Evolutionary conservation across 2,329 filamentous ascomycete species (phyloP).

Genomic region (Fusarium pseudocircinatum): DNA sequence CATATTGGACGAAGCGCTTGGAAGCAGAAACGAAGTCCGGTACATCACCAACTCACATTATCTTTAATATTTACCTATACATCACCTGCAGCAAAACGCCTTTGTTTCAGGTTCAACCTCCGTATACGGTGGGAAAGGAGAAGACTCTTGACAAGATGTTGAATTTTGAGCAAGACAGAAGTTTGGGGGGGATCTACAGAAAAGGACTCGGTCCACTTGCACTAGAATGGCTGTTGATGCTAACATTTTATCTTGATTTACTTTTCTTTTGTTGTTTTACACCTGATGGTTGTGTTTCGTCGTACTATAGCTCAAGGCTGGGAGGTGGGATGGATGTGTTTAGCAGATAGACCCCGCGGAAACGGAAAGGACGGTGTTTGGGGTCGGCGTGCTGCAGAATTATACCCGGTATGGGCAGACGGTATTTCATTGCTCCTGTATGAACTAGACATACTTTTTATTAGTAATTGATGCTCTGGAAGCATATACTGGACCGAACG

Average conservation of each 20-base stretch:
- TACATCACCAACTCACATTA: not conserved
- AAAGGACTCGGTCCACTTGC: slow-evolving; percentile 3
- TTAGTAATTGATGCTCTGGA: slow-evolving; percentile 12
- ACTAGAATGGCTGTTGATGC: slow-evolving; percentile 32
- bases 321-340: slow-evolving; percentile 21
- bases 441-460: slow-evolving; percentile 10
- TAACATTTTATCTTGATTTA: not conserved
- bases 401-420: slow-evolving; percentile 43
- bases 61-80: not conserved
- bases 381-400: slow-evolving; percentile 36
- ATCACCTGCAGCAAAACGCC: not conserved
- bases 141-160: slow-evolving; percentile 5
- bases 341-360: slow-evolving; percentile 35
- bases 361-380: slow-evolving; percentile 39
- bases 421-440: slow-evolving; percentile 26
- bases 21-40: not conserved
- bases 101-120: not conserved
- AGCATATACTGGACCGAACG: not conserved
- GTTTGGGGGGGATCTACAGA: slow-evolving; percentile 11
- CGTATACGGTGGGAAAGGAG: slow-evolving; percentile 24
- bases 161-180: slow-evolving; percentile 16
- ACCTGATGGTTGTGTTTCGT: slow-evolving; percentile 9
- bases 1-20: not conserved
- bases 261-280: slow-evolving; percentile 19
- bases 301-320: slow-evolving; percentile 13